These are phyloP conservation scores for Nemania sp. DNA, from an alignment of 2,329 filamentous ascomycete genomes.

Conservation along the genomic window DNA sequence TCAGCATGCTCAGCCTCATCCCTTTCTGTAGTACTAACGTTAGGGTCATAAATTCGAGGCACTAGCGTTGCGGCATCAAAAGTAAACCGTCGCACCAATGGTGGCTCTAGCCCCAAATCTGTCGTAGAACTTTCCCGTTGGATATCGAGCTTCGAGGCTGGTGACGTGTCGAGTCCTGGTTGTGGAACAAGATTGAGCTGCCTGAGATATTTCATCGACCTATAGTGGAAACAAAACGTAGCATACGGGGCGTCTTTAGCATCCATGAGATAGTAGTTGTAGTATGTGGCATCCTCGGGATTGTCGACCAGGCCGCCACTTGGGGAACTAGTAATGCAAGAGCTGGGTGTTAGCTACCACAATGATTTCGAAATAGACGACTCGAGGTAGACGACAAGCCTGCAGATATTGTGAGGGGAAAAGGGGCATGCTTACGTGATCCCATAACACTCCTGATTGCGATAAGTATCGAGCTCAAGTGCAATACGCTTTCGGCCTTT, in stretches of 20 bases:
- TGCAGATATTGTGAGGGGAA: constrained; percentile 11
- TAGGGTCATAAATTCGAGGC: constrained; percentile 22
- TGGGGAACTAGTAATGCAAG: constrained; percentile 48
- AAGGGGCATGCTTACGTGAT: constrained; percentile 50
- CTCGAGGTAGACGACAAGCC: neutral
- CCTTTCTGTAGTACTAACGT: constrained; percentile 3
- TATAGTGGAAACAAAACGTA: constrained; percentile 61
- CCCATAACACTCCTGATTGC: constrained; percentile 55
- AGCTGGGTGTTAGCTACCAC: constrained; percentile 3
- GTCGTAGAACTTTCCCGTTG: neutral
- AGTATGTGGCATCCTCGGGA: constrained; percentile 56
- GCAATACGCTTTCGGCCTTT: constrained; percentile 50
- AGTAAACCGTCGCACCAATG: constrained; percentile 22
- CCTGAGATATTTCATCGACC: constrained; percentile 54
- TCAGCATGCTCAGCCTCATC: constrained; percentile 8
- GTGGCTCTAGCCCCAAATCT: neutral
- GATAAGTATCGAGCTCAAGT: constrained; percentile 49
- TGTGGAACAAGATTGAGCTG: constrained; percentile 53
- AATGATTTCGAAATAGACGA: neutral
- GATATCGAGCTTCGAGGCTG: constrained; percentile 3
- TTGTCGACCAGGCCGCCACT: constrained; percentile 58
- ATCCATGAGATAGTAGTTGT: constrained; percentile 57
- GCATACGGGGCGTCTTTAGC: constrained; percentile 56
- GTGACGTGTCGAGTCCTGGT: constrained; percentile 11
- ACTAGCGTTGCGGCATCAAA: constrained; percentile 25